Evolutionary conservation across 2,329 filamentous ascomycete species (phyloP), one percentile per base, ranked within the genome.

Genomic region (Dactylellina cionopaga): DNA sequence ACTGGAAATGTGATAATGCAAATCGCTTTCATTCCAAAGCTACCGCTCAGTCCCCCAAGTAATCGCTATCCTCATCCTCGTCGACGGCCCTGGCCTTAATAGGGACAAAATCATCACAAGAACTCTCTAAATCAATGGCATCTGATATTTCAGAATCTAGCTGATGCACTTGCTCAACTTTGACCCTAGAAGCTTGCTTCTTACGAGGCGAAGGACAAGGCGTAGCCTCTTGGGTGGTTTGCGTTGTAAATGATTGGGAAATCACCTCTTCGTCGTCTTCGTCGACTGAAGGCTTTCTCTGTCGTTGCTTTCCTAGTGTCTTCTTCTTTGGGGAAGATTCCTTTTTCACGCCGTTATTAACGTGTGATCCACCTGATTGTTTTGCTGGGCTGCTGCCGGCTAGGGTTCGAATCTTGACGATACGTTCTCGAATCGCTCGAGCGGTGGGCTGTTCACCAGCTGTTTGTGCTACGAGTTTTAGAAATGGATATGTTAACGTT

Each of bases 281-380:
- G 2, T 71, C 66, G 15, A 59, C 19, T 1, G 29, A 51, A 25
- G 49, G 4, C 25, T 33, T 58, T 22, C 24, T 27, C n/a, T 37
- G 27, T 17, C 58, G 58, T 51, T 25, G 58, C 11, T 56, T 62
- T 3, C 66, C 66, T 15, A 35, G 59, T 9, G 59, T 64, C 22
- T 51, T 64, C 35, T 71, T 71, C 29, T 64, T 63, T 7, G 66
- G 66, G 11, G 66, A 71, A 1, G 58, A 43, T 47, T 71, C 66
- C 29, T 71, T 71, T 22, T 71, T 71, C 15, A 71, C 52, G 6
- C 66, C 66, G 52, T 71, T 71, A 17, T 71, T 64, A 41, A 71
- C 66, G 19, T 71, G 66, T 7, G 66, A 64, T 22, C 41, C 25
- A 25, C 10, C 24, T 22, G 51, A 9, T 17, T 19, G n/a, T 27